Evolutionary conservation across 2,329 filamentous ascomycete genomes (phyloP).

Genomic region (Verticillium dahliae): DNA sequence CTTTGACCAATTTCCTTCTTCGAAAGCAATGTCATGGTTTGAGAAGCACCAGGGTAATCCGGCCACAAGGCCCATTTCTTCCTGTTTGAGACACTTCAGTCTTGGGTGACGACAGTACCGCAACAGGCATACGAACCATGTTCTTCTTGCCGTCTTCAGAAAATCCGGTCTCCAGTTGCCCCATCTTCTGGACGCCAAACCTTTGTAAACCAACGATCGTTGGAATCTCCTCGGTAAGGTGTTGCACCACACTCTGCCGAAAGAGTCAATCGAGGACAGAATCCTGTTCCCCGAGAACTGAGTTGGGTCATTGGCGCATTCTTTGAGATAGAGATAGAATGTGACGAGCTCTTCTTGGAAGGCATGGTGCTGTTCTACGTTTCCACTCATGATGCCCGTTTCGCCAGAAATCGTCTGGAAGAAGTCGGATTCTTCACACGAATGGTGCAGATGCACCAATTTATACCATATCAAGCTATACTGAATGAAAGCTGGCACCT

Average conservation of each 20-base stretch:
- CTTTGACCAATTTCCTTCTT: conserved; percentile 22
- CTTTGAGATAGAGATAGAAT: conserved; percentile 19
- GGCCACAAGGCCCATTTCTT: conserved; percentile 10
- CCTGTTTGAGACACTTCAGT: conserved; percentile 8
- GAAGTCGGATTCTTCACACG: conserved; percentile 26
- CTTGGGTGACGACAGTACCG: too few relatives aligned
- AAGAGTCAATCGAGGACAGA: conserved; percentile 20
- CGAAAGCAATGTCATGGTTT: conserved; percentile 16
- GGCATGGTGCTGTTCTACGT: conserved; percentile 31
- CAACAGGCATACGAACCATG: conserved; percentile 11
- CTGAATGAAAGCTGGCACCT: conserved; percentile 24
- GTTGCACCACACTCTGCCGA: conserved; percentile 19
- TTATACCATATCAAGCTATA: conserved; percentile 25
- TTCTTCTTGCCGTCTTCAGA: conserved; percentile 12
- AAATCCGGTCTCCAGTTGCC: conserved; percentile 7
- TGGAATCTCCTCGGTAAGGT: conserved; percentile 25
- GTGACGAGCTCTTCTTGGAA: conserved; percentile 25
- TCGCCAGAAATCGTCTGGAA: conserved; percentile 29
- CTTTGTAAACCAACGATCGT: conserved; percentile 18
- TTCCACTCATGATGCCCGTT: conserved; percentile 30
- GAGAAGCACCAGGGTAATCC: conserved; percentile 14
- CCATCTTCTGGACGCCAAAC: conserved; percentile 17
- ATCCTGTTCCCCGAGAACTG: conserved; percentile 20
- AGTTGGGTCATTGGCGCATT: conserved; percentile 10
- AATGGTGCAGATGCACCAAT: conserved; percentile 29